Evolutionary conservation across 257 asterid genomes (phyloP).

Genomic region (Solanum verrucosum): DNA sequence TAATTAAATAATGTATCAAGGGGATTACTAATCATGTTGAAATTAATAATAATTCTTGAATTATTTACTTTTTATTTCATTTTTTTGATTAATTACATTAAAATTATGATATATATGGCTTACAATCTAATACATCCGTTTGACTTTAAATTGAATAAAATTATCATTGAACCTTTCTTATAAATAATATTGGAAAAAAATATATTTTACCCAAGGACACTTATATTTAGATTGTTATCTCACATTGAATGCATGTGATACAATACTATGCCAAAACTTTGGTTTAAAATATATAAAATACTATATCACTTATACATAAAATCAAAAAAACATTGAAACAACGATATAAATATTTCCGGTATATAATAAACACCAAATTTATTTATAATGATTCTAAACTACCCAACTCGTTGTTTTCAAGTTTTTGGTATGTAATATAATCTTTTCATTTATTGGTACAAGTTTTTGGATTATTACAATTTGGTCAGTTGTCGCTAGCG

Average conservation of each 20-base stretch:
- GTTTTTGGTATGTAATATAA: not conserved
- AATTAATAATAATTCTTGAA: not conserved
- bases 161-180: no score
- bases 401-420: not conserved
- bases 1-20: not conserved
- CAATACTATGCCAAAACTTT: not conserved
- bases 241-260: not conserved
- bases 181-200: not conserved
- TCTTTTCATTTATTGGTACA: no score
- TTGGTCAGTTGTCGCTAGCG: not conserved
- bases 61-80: not conserved
- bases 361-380: not conserved
- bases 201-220: not conserved
- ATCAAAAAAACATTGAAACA: not conserved
- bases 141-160: no score
- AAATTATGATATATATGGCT: no score
- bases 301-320: not conserved
- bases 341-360: not conserved
- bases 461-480: not conserved
- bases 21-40: not conserved
- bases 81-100: no score
- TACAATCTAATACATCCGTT: no score
- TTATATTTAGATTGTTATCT: not conserved
- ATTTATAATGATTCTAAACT: not conserved
- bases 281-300: not conserved